A percentile compares a stretch with the other conserved stretches of the same genome.
Conservation (phyloP, 495 filamentous ascomycete genomes). For the Penicillium lividum region DNA sequence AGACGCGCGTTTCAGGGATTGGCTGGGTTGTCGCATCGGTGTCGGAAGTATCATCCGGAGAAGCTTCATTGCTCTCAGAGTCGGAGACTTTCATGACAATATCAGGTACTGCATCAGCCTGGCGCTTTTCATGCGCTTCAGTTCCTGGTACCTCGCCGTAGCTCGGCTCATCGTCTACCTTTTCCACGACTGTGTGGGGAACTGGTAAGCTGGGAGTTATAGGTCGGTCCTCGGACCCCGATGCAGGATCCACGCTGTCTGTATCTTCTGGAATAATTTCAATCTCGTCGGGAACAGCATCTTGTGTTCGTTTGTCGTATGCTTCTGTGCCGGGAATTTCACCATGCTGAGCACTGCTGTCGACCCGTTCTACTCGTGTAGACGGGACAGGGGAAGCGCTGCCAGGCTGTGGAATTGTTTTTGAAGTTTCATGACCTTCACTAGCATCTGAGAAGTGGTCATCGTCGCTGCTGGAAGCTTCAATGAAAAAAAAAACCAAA, state of each 20-base stretch:
- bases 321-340: conserved; percentile 64
- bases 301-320: conserved; percentile 56
- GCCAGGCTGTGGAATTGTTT: conserved; percentile 37
- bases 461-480: conserved; percentile 68
- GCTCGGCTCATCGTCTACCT: conserved; percentile 67
- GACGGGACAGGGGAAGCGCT: conserved; percentile 58
- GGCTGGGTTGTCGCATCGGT: conserved; percentile 19
- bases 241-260: conserved; percentile 46
- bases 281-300: conserved; percentile 67
- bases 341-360: conserved; percentile 57
- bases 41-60: conserved; percentile 21
- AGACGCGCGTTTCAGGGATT: conserved; percentile 49
- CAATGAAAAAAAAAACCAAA: background rate
- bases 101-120: conserved; percentile 84
- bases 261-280: conserved; percentile 60
- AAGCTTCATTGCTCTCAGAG: conserved; percentile 21
- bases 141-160: conserved; percentile 90
- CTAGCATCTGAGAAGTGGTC: conserved; percentile 92
- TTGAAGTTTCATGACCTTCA: conserved; percentile 55
- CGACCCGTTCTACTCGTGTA: conserved; percentile 64
- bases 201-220: conserved; percentile 61
- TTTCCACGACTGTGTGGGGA: conserved; percentile 82
- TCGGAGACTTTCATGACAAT: conserved; percentile 48
- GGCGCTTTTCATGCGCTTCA: conserved; percentile 68
- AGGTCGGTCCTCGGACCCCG: conserved; percentile 39